phyloP scores from a whole-genome alignment of 441 rosid genomes.

The Gossypium schwendimanii region DNA sequence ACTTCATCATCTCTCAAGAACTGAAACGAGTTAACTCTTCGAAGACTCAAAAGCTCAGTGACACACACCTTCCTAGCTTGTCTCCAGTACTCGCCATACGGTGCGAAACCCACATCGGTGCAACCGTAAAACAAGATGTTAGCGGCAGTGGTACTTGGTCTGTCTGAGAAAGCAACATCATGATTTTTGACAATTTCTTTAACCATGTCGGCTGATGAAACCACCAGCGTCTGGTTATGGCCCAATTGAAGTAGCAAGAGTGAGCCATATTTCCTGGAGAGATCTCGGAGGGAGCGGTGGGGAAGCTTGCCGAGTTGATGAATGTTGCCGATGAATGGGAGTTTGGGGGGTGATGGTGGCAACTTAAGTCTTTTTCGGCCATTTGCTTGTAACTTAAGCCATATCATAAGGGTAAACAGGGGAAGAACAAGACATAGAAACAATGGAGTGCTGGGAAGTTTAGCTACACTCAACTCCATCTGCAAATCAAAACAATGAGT shows the following conservation, averaged over 20 bases:
- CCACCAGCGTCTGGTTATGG: slow-evolving; percentile 16
- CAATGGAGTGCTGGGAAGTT: not conserved
- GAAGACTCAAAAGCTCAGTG: slow-evolving; percentile 22
- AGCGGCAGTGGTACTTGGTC: slow-evolving; percentile 23
- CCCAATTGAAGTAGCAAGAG: slow-evolving; percentile 23
- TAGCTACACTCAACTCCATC: not conserved
- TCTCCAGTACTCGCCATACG: slow-evolving; percentile 28
- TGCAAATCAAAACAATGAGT: too few relatives aligned
- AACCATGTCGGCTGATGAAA: slow-evolving; percentile 24
- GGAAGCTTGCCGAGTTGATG: slow-evolving; percentile 25
- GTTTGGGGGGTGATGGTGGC: slow-evolving; percentile 28
- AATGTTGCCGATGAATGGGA: slow-evolving; percentile 29
- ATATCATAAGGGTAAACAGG: not conserved
- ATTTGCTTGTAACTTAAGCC: not conserved
- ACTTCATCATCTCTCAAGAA: slow-evolving; percentile 28
- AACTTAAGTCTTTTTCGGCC: slow-evolving; percentile 7
- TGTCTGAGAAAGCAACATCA: slow-evolving; percentile 22
- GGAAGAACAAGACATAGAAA: not conserved
- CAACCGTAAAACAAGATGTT: slow-evolving; percentile 22
- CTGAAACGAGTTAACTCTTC: slow-evolving; percentile 22
- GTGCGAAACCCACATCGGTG: slow-evolving; percentile 19
- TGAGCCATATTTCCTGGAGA: slow-evolving; percentile 25
- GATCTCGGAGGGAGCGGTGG: slow-evolving; percentile 17
- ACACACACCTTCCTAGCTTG: slow-evolving; percentile 20
- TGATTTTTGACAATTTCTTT: slow-evolving; percentile 21